Base-by-base conservation (phyloP, 306 rosid species). In the Luffa aegyptiaca region DNA sequence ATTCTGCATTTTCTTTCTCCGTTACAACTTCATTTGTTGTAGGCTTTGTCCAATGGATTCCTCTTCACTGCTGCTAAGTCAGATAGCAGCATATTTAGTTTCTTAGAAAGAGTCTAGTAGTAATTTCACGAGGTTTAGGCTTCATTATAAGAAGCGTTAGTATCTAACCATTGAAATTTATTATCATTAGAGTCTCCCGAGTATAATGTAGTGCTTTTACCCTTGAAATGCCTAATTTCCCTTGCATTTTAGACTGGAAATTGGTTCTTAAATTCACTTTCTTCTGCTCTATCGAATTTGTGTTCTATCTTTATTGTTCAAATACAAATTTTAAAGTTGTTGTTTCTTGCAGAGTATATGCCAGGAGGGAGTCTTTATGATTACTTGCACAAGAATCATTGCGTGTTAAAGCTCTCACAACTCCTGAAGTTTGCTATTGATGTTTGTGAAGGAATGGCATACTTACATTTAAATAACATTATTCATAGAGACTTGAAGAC, bases 401-500 rank as follows among this genome's bases (percentile, higher is more conserved):
- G 88, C 81, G 86, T 88, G 78, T 81, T 91, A 89, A 93, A 90
- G 88, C 88, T 89, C 80, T 71, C 92, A 65, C 93, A 87, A 70
- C 83, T 96, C 80, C 88, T 96, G 49, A 89, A 93, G 86, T 93
- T 91, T 84, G 92, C 99, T 44, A 84, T 91, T 81, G 94, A 96
- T 90, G 93, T 96, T 83, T 89, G 99, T 86, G 91, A 86, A 82
- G 99, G 99, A 77, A 96, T 96, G 99, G 98, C 87, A 82, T 96
- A 96, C 86, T 88, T 96, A 88, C 99, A 96, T 82, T 87, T 59
- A 72, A 91, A 85, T 80, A 86, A 88, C 88, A 96, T 96, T 79
- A 90, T 96, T 74, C 99, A 96, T 78, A 87, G 99, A 86, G 99
- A 96, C 84, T 85, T 96, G 86, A 96, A 96, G 97, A 93, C 99